phyloP scores from a whole-genome alignment of 169 alveolate species.

The Plasmodium coatneyi region DNA sequence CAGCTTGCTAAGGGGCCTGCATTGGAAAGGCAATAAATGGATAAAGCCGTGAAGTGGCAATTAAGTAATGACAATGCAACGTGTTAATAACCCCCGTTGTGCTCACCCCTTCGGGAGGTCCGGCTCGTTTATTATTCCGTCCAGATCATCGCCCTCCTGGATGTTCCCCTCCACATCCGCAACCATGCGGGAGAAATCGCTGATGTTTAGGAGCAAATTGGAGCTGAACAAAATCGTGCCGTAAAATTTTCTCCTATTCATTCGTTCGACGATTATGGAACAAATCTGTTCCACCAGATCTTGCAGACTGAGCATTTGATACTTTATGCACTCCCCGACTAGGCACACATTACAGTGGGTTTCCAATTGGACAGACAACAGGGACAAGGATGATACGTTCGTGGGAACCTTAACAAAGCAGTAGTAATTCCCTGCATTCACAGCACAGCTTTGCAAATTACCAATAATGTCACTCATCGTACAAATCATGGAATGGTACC shows the following conservation, averaged over 20 bases:
- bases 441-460: constrained; percentile 14
- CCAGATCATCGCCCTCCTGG: not conserved
- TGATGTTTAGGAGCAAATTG: constrained; percentile 25
- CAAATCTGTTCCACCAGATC: constrained; percentile 4
- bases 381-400: constrained; percentile 16
- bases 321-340: constrained; percentile 21
- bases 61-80: not conserved
- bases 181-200: constrained; percentile 12
- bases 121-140: not conserved
- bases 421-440: constrained; percentile 19
- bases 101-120: not conserved
- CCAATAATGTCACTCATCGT: constrained; percentile 24
- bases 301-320: constrained; percentile 1
- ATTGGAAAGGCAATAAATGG: not conserved
- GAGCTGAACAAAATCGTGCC: constrained; percentile 40
- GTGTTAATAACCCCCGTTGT: no score
- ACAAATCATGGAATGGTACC: constrained; percentile 34
- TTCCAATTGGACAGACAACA: constrained; percentile 27
- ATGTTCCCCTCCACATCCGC: constrained; percentile 14
- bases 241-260: constrained; percentile 21
- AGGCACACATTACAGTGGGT: constrained; percentile 51
- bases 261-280: constrained; percentile 17
- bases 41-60: not conserved
- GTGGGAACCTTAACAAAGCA: constrained; percentile 27
- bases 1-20: not conserved